phyloP scores from a whole-genome alignment of 495 filamentous ascomycete genomes.

The Daldinia bambusicola region DNA sequence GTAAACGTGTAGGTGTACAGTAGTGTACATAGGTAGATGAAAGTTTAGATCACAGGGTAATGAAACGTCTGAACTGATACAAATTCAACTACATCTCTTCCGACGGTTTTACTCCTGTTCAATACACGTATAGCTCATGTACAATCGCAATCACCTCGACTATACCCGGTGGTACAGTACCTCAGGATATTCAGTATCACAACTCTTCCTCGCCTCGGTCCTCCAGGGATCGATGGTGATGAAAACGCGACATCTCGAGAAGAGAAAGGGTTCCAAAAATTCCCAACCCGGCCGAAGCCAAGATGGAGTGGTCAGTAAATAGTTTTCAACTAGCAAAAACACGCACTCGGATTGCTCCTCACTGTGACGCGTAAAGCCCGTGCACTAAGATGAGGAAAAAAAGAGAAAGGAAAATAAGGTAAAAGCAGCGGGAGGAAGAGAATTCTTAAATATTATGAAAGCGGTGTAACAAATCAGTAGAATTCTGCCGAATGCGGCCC shows the following conservation, averaged over 20 bases:
- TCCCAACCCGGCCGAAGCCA: conserved; percentile 54
- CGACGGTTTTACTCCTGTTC: too few species aligned
- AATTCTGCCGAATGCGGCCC: conserved; percentile 36
- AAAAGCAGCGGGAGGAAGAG: conserved; percentile 32
- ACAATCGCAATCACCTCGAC: too few species aligned
- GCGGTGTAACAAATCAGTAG: conserved; percentile 40
- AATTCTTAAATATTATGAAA: conserved; percentile 41
- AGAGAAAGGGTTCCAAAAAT: conserved; percentile 53
- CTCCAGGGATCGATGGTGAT: conserved; percentile 43
- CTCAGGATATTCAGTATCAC: not conserved
- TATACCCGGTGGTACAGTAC: too few species aligned
- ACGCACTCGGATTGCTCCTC: conserved; percentile 66
- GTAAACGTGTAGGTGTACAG: too few species aligned
- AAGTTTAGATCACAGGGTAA: too few species aligned
- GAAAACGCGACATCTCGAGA: conserved; percentile 33
- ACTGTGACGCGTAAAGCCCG: conserved; percentile 64
- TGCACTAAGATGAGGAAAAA: conserved; percentile 59
- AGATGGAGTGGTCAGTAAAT: conserved; percentile 57
- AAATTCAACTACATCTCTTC: too few species aligned
- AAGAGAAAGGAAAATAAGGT: conserved; percentile 33
- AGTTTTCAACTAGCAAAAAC: conserved; percentile 70
- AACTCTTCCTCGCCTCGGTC: conserved; percentile 47
- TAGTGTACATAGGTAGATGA: too few species aligned
- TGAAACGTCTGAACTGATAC: too few species aligned
- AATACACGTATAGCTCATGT: too few species aligned